A percentile compares a stretch with the other conserved stretches of the same genome.
phyloP scores from a whole-genome alignment of 495 filamentous ascomycete genomes.

The Aspergillus diversus region DNA sequence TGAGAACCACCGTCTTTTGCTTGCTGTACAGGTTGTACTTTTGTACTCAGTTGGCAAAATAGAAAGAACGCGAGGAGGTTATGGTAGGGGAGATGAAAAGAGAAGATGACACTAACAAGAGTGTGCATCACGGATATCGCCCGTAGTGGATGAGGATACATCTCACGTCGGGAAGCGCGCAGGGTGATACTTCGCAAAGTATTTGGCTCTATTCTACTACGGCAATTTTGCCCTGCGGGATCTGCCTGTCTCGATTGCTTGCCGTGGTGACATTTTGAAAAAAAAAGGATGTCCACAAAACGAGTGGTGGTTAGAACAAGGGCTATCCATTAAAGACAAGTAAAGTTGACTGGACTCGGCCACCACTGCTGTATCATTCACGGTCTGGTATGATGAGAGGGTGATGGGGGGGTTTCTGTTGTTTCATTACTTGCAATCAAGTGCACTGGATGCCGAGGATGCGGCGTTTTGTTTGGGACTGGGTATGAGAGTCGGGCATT shows the following conservation, averaged over 20 bases:
- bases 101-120: background rate
- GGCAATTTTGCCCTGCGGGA: background rate
- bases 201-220: background rate
- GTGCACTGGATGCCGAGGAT: conserved; percentile 5
- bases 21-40: background rate
- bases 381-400: background rate
- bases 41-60: background rate
- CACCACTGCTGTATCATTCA: background rate
- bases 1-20: background rate
- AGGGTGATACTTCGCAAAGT: background rate
- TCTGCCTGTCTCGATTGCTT: too few species aligned
- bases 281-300: background rate
- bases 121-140: background rate
- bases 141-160: background rate
- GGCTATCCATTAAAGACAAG: background rate
- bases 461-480: background rate
- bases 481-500: background rate
- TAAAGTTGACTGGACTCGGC: background rate
- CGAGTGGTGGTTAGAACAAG: background rate
- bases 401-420: background rate
- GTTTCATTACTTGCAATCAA: conserved; percentile 3
- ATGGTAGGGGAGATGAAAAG: background rate
- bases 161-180: background rate
- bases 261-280: too few species aligned
- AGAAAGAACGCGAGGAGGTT: background rate